Conservation (phyloP, 257 asterid genomes). For the Solanum arcanum region DNA sequence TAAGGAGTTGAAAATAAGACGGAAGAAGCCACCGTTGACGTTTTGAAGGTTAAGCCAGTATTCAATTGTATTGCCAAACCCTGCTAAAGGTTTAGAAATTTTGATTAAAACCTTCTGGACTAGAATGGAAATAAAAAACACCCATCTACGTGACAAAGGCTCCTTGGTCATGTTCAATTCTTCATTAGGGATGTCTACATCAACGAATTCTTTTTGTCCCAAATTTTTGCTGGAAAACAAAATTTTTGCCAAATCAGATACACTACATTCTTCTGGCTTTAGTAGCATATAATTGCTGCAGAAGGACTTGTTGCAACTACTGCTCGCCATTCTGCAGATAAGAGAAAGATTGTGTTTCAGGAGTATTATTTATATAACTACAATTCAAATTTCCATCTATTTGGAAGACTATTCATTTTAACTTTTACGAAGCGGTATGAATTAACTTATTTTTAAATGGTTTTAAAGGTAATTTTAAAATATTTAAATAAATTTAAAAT, state of each 20-base stretch:
- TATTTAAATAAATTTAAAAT: no score
- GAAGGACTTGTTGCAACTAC: background rate
- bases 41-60: constrained; percentile 51
- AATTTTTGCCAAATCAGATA: background rate
- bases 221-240: background rate
- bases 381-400: background rate
- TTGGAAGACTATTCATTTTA: background rate
- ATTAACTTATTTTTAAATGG: no score
- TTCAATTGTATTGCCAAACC: constrained; percentile 33
- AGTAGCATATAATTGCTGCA: background rate
- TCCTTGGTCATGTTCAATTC: background rate
- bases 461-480: no score
- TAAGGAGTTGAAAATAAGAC: background rate
- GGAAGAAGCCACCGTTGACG: constrained; percentile 17
- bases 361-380: background rate
- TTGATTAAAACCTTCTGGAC: background rate
- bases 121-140: constrained; percentile 3
- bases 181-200: background rate
- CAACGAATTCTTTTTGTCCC: background rate
- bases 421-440: rapidly evolving
- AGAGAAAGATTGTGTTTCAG: background rate
- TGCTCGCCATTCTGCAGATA: background rate
- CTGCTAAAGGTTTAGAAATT: constrained; percentile 22
- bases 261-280: background rate
- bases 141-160: constrained; percentile 1